Conservation (phyloP, 345 rosid species). For the Eucalyptus fibrosa region DNA sequence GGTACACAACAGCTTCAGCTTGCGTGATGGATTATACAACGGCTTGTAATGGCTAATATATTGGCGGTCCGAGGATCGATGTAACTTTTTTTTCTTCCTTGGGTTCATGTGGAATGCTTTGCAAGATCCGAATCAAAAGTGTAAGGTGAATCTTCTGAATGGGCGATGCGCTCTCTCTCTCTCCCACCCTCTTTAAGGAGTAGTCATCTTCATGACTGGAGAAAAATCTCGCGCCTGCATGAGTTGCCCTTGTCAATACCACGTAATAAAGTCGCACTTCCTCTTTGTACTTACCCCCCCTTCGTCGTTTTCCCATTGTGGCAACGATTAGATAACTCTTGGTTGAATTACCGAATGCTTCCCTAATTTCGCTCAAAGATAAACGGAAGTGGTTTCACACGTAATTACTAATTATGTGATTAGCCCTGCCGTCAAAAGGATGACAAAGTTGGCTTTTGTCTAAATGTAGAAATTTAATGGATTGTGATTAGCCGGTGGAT, state of each 20-base stretch:
- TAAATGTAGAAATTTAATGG: background rate
- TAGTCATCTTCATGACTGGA: background rate
- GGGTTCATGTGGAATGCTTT: background rate
- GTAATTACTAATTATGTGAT: background rate
- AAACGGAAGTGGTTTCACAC: background rate
- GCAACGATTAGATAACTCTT: background rate
- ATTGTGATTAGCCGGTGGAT: background rate
- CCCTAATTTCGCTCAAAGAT: background rate
- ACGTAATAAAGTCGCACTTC: constrained; percentile 2
- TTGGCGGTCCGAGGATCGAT: background rate
- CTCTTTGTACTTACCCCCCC: background rate
- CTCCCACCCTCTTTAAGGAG: background rate
- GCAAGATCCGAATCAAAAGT: background rate
- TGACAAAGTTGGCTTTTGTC: background rate
- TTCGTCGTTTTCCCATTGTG: background rate
- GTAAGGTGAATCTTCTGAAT: background rate
- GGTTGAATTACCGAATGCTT: background rate
- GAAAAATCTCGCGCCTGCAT: constrained; percentile 14
- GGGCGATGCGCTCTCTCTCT: background rate
- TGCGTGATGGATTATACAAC: background rate
- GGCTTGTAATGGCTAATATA: background rate
- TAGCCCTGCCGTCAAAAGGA: background rate
- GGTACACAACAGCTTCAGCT: background rate
- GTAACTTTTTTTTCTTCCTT: background rate
- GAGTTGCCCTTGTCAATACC: constrained; percentile 26